Evolutionary conservation across 768 basidiomycete genomes (phyloP), one percentile per base, ranked within the genome.

Genomic region (Phallus indusiatus): DNA sequence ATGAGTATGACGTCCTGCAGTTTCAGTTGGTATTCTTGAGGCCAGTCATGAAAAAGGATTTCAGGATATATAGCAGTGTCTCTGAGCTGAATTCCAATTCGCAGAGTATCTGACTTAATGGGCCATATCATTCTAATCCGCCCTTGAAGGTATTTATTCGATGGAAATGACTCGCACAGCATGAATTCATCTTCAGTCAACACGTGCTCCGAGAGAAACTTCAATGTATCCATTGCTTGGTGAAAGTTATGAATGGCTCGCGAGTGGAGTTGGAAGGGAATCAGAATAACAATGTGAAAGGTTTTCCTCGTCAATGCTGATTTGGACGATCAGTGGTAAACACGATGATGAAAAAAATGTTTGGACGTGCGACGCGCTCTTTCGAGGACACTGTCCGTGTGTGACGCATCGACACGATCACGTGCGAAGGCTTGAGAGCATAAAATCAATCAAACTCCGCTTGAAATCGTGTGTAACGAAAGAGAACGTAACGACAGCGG

Each of bases 341-440:
- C 54, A 55, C 33, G 54, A 28, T 37, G 34, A 55, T 16, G 1
- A 18, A 21, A 55, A 42, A 55, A 37, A 55, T 55, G 54, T 55
- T 55, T 46, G 28, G 28, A 28, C 28, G 28, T 7, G 28, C 28
- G 28, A 28, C 28, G 28, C 28, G 28, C 28, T 28, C 28, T 28
- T 28, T 28, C 28, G 28, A 28, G 28, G 28, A 28, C 28, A 7
- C 4, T 28, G 42, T 14, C 12, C 42, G 42, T 14, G 42, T 10
- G 42, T 42, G 42, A 42, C 42, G n/a, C 12, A 11, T 42, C 4
- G n/a, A 42, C 42, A 12, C 42, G 42, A 42, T 42, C 42, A 42
- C 42, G 42, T 42, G 42, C n/a, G 42, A n/a, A 42, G 42, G 42
- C 42, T 42, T n/a, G 12, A 42, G 14, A n/a, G 42, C n/a, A 42